phyloP scores from a whole-genome alignment of 1,139 yeast species.

The Pichia sp. region DNA sequence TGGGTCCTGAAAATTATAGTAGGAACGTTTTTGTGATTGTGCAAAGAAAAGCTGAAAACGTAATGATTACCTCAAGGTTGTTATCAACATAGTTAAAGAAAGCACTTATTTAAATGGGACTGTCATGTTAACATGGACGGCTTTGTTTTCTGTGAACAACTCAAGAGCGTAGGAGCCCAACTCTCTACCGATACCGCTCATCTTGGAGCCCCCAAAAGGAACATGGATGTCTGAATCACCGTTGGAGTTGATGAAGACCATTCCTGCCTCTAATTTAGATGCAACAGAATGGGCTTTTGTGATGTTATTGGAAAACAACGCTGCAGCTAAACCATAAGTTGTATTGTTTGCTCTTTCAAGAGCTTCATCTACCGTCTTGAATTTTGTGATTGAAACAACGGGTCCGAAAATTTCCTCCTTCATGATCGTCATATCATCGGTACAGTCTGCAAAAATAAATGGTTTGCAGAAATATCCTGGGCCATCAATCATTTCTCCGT shows the following conservation, averaged over 20 bases:
- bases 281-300: conserved; percentile 61
- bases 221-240: conserved; percentile 74
- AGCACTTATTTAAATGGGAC: conserved; percentile 16
- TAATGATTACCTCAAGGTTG: too few species aligned
- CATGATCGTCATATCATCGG: conserved; percentile 61
- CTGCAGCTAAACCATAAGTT: conserved; percentile 71
- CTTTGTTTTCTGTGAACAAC: conserved; percentile 74
- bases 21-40: too few species aligned
- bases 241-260: conserved; percentile 81
- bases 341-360: conserved; percentile 59
- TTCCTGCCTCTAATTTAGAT: conserved; percentile 68
- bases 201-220: conserved; percentile 80
- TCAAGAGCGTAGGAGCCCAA: conserved; percentile 77
- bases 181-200: conserved; percentile 84
- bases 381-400: conserved; percentile 62
- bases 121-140: conserved; percentile 65
- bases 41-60: not conserved
- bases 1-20: too few species aligned
- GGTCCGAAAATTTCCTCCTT: conserved; percentile 85
- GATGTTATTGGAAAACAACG: conserved; percentile 58
- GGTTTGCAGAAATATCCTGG: conserved; percentile 77
- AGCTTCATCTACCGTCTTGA: conserved; percentile 60
- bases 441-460: conserved; percentile 72
- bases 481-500: conserved; percentile 53
- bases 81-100: too few species aligned